Evolutionary conservation across 805 yeast genomes (phyloP), one percentile per base, ranked within the genome.

Genomic region (Candida ovalis): DNA sequence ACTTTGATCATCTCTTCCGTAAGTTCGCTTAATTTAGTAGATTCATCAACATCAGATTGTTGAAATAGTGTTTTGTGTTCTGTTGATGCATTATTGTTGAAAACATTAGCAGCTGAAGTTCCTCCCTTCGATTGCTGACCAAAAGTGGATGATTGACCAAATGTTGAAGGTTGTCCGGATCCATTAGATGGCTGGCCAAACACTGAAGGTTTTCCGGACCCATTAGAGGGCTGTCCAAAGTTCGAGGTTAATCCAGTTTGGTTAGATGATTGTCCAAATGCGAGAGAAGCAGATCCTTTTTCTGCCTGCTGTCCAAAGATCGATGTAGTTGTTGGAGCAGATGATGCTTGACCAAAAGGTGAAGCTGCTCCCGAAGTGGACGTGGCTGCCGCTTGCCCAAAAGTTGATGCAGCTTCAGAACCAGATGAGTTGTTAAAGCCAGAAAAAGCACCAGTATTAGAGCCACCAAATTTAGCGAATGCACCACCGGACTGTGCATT

Each of bases 1-100:
- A 75, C 74, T 5, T 66, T 69, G 9, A 70, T 42, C 0, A 81
- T 71, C 2, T 58, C 67, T 4, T 74, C 76, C 42, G 76, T 67
- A 3, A 82, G 55, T 3, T 75, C 78, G 0, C 66, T 70, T 4
- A 65, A 56, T 2, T 56, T 43, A 54, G 66, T 48, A 49, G 42
- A 49, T 19, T 59, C 59, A 22, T 61, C 66, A 7, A 44, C 55
- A 4, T 51, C 60, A 4, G 59, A 50, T 44, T 62, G 65, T 33
- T 52, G 54, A 48, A 45, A 62, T 12, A 19, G 10, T 23, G 41
- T 4, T 19, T 8, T 24, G n/a, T n/a, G n/a, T n/a, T n/a, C n/a
- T 24, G 28, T 23, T 8, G 41, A 13, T 22, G 17, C 21, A 33
- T 25, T 25, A 25, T 18, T 18, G n/a, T 13, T 21, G 10, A 33